Percentiles rank a stretch among this genome's conserved stretches.
These are phyloP conservation scores for Pugionium dolabratum DNA, from an alignment of 345 rosid species.

Conservation along the genomic window DNA sequence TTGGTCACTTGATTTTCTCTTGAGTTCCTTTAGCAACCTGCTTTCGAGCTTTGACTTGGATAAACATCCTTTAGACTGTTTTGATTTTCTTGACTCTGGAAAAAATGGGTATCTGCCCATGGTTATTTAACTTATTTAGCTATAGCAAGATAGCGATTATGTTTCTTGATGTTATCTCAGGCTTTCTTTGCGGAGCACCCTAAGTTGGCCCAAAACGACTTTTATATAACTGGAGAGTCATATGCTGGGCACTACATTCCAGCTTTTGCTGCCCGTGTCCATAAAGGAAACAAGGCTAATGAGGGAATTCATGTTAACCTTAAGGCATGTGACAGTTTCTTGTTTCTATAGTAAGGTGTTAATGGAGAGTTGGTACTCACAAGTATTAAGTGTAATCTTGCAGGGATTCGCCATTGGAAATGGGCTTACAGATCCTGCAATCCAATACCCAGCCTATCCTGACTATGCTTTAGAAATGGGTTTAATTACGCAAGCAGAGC, in stretches of 20 bases:
- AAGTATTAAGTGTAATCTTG: constrained; percentile 28
- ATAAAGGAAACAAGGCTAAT: constrained; percentile 87
- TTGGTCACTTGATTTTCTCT: constrained; percentile 23
- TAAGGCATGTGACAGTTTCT: constrained; percentile 52
- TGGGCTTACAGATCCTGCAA: constrained; percentile 92
- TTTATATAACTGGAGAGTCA: constrained; percentile 96
- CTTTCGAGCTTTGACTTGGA: constrained; percentile 7
- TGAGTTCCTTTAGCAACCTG: constrained; percentile 4
- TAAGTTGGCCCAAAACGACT: constrained; percentile 68
- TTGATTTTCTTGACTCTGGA: background rate
- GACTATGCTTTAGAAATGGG: constrained; percentile 93
- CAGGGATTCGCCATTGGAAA: constrained; percentile 99
- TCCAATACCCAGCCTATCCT: constrained; percentile 94
- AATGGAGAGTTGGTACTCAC: constrained; percentile 22
- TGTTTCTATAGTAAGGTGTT: constrained; percentile 7
- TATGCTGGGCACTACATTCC: constrained; percentile 99
- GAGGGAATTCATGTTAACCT: constrained; percentile 86
- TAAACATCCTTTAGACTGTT: constrained; percentile 3
- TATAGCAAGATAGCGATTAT: constrained; percentile 14
- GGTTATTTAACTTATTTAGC: background rate
- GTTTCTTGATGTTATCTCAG: constrained; percentile 40
- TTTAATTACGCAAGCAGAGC: constrained; percentile 55
- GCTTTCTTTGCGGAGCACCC: constrained; percentile 97
- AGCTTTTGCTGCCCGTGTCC: constrained; percentile 91
- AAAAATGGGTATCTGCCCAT: background rate